These are phyloP conservation scores for Russula sp. DNA, from an alignment of 768 basidiomycete genomes.

Conservation along the genomic window DNA sequence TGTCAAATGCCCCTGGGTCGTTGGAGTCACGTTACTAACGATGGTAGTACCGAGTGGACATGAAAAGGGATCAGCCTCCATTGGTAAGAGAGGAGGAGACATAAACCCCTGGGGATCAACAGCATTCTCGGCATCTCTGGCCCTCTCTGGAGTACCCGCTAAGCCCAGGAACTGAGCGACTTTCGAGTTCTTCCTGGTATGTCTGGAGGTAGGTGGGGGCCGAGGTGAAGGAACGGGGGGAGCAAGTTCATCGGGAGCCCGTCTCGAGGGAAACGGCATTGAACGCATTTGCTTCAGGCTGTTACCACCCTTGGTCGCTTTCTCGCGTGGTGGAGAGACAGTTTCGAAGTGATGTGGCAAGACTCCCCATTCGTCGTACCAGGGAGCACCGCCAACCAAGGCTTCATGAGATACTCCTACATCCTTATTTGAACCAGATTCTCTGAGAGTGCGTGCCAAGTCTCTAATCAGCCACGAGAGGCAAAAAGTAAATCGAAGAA, in stretches of 20 bases:
- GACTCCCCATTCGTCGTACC: conserved; percentile 20
- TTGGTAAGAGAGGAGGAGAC: conserved; percentile 23
- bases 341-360: background rate
- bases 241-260: background rate
- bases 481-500: background rate
- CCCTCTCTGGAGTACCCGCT: background rate
- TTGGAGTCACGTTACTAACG: background rate
- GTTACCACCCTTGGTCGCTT: background rate
- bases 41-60: conserved; percentile 7
- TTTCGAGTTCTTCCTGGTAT: conserved; percentile 20
- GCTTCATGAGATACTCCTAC: background rate
- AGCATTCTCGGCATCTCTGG: background rate
- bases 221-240: background rate
- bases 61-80: conserved; percentile 16
- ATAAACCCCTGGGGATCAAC: background rate
- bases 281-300: conserved; percentile 17
- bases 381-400: background rate
- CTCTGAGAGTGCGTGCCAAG: background rate
- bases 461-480: conserved; percentile 1
- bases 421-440: conserved; percentile 2
- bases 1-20: background rate
- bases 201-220: background rate
- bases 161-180: conserved; percentile 5
- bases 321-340: background rate
- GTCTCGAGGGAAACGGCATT: conserved; percentile 12